phyloP scores from a whole-genome alignment of 2,329 filamentous ascomycete species.

The Ophiostoma tasmaniense region DNA sequence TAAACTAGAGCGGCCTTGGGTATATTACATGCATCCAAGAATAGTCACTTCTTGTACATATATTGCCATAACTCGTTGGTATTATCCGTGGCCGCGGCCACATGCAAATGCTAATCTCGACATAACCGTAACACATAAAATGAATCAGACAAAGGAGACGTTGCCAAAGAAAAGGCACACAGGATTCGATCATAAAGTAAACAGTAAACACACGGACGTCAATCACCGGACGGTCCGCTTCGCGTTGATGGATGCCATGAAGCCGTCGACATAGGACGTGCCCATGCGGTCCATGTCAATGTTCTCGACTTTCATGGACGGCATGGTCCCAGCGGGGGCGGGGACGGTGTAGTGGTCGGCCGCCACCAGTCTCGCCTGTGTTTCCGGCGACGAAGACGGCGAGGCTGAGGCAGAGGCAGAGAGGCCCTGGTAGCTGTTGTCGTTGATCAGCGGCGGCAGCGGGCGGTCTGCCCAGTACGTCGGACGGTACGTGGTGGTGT shows the following conservation, averaged over 20 bases:
- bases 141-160: not conserved
- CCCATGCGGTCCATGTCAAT: not conserved
- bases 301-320: constrained; percentile 21
- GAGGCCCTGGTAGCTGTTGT: not conserved
- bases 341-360: not conserved
- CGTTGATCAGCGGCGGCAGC: constrained; percentile 7
- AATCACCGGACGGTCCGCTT: not conserved
- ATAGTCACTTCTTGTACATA: too few species aligned
- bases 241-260: not conserved
- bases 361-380: constrained; percentile 7
- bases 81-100: constrained; percentile 4
- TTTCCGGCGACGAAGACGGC: constrained; percentile 22
- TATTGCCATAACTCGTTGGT: not conserved
- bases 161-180: not conserved
- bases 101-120: constrained; percentile 15
- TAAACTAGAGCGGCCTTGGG: too few species aligned
- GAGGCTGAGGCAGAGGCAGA: not conserved
- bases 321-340: not conserved
- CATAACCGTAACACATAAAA: not conserved
- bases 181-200: not conserved
- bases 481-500: not conserved
- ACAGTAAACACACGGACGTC: not conserved
- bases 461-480: constrained; percentile 13
- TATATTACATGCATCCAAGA: too few species aligned
- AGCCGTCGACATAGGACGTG: not conserved